These are phyloP conservation scores for Xylariaceae sp. DNA, from an alignment of 2,329 filamentous ascomycete species.

Conservation along the genomic window DNA sequence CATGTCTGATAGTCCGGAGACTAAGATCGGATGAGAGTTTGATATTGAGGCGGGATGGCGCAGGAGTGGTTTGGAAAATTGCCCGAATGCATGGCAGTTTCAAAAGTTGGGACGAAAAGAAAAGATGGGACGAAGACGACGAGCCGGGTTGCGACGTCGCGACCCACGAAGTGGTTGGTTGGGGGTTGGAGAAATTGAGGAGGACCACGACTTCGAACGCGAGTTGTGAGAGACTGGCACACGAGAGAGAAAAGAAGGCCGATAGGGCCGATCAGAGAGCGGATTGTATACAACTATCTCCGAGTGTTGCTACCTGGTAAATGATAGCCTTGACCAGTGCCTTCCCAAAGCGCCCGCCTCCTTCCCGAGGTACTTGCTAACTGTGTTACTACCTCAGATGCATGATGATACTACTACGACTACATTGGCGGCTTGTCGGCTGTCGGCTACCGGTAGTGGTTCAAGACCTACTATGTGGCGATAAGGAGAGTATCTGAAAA, in stretches of 20 bases:
- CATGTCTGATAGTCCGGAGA: slow-evolving; percentile 26
- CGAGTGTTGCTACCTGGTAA: too few species aligned
- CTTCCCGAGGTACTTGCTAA: too few species aligned
- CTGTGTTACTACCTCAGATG: too few species aligned
- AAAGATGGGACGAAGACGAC: slow-evolving; percentile 10
- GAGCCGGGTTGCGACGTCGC: slow-evolving; percentile 26
- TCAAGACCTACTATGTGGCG: too few species aligned
- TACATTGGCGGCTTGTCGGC: too few species aligned
- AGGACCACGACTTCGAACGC: slow-evolving; percentile 27
- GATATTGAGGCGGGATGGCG: slow-evolving; percentile 12
- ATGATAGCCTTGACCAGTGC: too few species aligned
- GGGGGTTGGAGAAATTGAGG: slow-evolving; percentile 25
- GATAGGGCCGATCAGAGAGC: slow-evolving; percentile 14
- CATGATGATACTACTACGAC: too few species aligned
- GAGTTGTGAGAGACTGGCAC: slow-evolving; percentile 23
- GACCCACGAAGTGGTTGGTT: slow-evolving; percentile 10
- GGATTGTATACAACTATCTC: too few species aligned
- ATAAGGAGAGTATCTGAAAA: too few species aligned
- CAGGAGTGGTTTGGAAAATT: slow-evolving; percentile 22
- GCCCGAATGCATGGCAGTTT: slow-evolving; percentile 21
- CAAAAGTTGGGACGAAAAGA: slow-evolving; percentile 17
- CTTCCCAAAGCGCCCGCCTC: too few species aligned
- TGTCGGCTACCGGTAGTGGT: too few species aligned
- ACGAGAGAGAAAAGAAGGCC: not conserved
- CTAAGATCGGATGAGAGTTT: too few species aligned